Percentiles rank a stretch among this genome's conserved stretches.
Conservation (phyloP, 371 early-diverging fungal genomes). For the Apophysomyces sp. region DNA sequence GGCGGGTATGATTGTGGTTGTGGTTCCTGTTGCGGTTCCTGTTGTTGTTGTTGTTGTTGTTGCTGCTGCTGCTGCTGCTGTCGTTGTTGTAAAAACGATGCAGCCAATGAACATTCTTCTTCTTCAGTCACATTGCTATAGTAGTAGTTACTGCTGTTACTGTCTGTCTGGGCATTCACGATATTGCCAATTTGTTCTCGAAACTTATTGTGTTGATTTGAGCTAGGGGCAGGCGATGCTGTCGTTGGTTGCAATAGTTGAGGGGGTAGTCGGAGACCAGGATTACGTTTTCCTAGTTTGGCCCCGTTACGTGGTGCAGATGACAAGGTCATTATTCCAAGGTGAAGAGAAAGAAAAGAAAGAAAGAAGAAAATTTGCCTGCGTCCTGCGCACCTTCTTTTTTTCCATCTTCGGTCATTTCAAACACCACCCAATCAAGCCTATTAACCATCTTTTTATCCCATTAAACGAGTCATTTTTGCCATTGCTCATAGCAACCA, state of each 20-base stretch:
- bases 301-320: not conserved
- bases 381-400: not conserved
- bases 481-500: too few relatives aligned
- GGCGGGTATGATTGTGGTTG: not conserved
- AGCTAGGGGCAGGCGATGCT: slow-evolving; percentile 1
- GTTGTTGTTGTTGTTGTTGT: slow-evolving; percentile 11
- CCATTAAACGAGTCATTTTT: too few relatives aligned
- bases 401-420: slow-evolving; percentile 1
- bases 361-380: not conserved
- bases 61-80: slow-evolving; percentile 13
- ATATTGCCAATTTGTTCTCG: slow-evolving; percentile 41
- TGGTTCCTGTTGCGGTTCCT: not conserved
- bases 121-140: slow-evolving; percentile 1
- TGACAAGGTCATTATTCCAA: not conserved
- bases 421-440: not conserved
- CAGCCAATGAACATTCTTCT: slow-evolving; percentile 29
- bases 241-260: slow-evolving; percentile 18
- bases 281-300: slow-evolving; percentile 11
- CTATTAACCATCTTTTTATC: too few relatives aligned
- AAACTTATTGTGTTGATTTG: slow-evolving; percentile 13
- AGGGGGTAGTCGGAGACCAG: slow-evolving; percentile 21
- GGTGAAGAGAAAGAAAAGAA: not conserved
- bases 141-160: slow-evolving; percentile 8
- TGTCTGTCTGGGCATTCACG: slow-evolving; percentile 24
- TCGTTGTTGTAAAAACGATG: slow-evolving; percentile 14